Base-by-base conservation (phyloP, 1,284 basidiomycete species). In the Leccinum fuscescens region DNA sequence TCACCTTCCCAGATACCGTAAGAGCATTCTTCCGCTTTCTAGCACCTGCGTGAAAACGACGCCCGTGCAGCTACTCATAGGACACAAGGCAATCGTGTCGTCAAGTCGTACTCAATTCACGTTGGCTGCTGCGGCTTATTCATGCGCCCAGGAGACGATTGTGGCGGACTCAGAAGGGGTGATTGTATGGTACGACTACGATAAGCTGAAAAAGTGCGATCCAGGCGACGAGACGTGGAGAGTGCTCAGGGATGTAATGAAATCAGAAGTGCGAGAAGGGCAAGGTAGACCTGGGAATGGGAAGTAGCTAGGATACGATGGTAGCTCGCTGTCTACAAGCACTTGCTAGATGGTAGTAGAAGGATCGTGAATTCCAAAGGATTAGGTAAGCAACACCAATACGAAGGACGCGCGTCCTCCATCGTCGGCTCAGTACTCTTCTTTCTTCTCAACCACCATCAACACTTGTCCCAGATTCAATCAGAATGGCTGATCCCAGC, bases 111-210 rank as follows among this genome's bases (percentile, higher is more conserved):
- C 80, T 53, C 72, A 78, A 58, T 85, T 90, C 69, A 72, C 77
- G 54, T 74, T 85, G 42, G 73, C 73, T 14, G 81, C 81, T 7
- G 79, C 79, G 20, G 83, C 86, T 17, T 90, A 85, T 73, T 89
- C 88, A 8, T 79, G 86, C 52, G 68, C 77, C 7, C 89, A 90
- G 69, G 76, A 79, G 46, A 74, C 79, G 7, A 77, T 88, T 57
- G 88, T 90, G 5, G 82, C 88, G 1, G 81, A 85, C 61, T 82
- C 84, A 2, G 82, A 85, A 67, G 83, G 85, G 56, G 79, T 80
- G 5, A 70, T 88, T 24, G 89, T 89, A 9, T 91, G 89, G 89
- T 91, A 90, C 61, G 85, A 89, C 69, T 90, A 90, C 64, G 86
- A 88, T 58, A 77, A 65, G 24, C 75, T 88, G 58, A 78, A 75